These are phyloP conservation scores for Helotiales sp. DNA, from an alignment of 2,329 filamentous ascomycete species.

Conservation along the genomic window DNA sequence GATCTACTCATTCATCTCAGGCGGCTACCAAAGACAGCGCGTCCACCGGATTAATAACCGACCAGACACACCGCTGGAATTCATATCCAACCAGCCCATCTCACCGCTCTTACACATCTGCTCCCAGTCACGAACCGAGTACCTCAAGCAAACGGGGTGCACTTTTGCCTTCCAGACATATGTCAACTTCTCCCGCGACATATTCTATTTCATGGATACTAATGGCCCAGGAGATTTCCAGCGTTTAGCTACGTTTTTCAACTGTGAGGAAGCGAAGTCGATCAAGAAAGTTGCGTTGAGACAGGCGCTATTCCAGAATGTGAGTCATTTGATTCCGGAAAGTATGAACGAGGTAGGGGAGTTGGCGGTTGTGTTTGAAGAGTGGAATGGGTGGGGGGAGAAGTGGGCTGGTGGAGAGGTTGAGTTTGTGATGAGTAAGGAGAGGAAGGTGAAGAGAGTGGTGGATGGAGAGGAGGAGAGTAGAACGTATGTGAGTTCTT, in stretches of 20 bases:
- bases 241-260: not conserved
- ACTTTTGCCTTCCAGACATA: not conserved
- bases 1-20: not conserved
- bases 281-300: constrained; percentile 1
- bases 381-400: not conserved
- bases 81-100: not conserved
- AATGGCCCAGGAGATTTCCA: constrained; percentile 1
- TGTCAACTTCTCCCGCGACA: constrained; percentile 1
- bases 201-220: not conserved
- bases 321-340: not conserved
- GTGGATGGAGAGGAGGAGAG: too few relatives aligned
- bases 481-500: not conserved
- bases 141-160: not conserved
- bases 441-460: not conserved
- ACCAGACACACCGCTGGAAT: not conserved
- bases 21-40: not conserved
- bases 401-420: not conserved
- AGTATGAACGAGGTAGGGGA: not conserved
- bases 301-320: not conserved
- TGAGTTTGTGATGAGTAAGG: not conserved
- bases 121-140: not conserved
- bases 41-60: not conserved
- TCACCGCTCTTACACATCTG: not conserved
- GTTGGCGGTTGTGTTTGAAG: not conserved
- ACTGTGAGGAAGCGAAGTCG: not conserved